Conservation (phyloP, 2,329 filamentous ascomycete genomes). For the Xylaria arbuscula region DNA sequence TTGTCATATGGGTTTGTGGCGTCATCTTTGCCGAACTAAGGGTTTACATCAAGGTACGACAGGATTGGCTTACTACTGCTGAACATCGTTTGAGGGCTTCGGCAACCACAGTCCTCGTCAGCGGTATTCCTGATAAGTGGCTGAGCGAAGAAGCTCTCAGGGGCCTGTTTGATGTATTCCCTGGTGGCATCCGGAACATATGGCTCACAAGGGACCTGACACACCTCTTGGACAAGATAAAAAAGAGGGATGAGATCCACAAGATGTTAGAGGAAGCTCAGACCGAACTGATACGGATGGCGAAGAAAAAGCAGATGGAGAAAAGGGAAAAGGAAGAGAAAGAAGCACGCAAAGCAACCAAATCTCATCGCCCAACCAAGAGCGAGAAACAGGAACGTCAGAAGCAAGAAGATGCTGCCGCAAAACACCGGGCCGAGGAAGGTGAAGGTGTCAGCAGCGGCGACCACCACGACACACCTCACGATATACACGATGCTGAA, state of each 20-base stretch:
- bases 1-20: constrained; percentile 85
- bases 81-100: constrained; percentile 94
- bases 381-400: constrained; percentile 60
- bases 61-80: constrained; percentile 93
- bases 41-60: constrained; percentile 90
- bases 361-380: constrained; percentile 62
- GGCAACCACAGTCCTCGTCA: constrained; percentile 94
- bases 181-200: constrained; percentile 92
- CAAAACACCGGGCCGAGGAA: constrained; percentile 62
- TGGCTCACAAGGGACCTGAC: constrained; percentile 96
- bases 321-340: constrained; percentile 72
- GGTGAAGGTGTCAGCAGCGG: constrained; percentile 63
- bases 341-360: constrained; percentile 65
- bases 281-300: constrained; percentile 82
- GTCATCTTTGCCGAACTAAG: constrained; percentile 88
- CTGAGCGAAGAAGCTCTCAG: constrained; percentile 82
- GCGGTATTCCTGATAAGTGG: constrained; percentile 91
- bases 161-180: constrained; percentile 93
- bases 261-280: constrained; percentile 80
- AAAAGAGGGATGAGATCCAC: constrained; percentile 77
- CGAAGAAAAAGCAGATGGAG: constrained; percentile 83
- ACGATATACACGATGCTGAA: constrained; percentile 59
- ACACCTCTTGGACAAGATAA: constrained; percentile 84
- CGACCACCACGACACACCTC: constrained; percentile 64
- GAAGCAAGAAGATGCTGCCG: constrained; percentile 62